These are phyloP conservation scores for Salvia sclarea DNA, from an alignment of 305 asterid genomes.

Conservation along the genomic window DNA sequence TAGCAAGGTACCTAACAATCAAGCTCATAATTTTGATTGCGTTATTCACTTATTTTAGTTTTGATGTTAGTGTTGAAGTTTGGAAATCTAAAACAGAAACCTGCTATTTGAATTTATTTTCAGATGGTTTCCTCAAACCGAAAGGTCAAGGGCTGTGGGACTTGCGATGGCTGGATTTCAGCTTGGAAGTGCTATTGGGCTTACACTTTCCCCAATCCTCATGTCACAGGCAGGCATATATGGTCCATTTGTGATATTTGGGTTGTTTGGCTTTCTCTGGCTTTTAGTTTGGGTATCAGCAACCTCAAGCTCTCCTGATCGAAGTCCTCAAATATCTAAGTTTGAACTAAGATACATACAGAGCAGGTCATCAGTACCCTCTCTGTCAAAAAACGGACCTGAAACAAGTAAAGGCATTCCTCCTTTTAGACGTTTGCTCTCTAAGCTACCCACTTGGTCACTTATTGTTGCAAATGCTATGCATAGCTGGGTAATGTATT, in stretches of 20 bases:
- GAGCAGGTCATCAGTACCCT: constrained; percentile 44
- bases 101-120: constrained; percentile 27
- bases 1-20: constrained; percentile 54
- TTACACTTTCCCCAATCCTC: constrained; percentile 90
- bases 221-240: constrained; percentile 88
- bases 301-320: constrained; percentile 83
- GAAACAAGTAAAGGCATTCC: constrained; percentile 60
- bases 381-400: constrained; percentile 40
- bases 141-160: constrained; percentile 94
- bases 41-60: constrained; percentile 4
- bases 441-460: constrained; percentile 96
- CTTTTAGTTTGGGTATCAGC: constrained; percentile 90
- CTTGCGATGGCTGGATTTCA: constrained; percentile 99
- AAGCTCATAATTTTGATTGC: neutral
- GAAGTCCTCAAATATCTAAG: constrained; percentile 66
- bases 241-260: constrained; percentile 96
- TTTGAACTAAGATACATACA: constrained; percentile 78
- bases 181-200: constrained; percentile 99
- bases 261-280: constrained; percentile 89
- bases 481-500: constrained; percentile 92
- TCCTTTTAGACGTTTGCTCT: constrained; percentile 80
- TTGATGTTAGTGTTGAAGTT: constrained; percentile 1
- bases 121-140: constrained; percentile 96
- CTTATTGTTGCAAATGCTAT: constrained; percentile 88
- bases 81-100: constrained; percentile 8